Conservation (phyloP, 306 rosid species). For the Casuarina equisetifolia region DNA sequence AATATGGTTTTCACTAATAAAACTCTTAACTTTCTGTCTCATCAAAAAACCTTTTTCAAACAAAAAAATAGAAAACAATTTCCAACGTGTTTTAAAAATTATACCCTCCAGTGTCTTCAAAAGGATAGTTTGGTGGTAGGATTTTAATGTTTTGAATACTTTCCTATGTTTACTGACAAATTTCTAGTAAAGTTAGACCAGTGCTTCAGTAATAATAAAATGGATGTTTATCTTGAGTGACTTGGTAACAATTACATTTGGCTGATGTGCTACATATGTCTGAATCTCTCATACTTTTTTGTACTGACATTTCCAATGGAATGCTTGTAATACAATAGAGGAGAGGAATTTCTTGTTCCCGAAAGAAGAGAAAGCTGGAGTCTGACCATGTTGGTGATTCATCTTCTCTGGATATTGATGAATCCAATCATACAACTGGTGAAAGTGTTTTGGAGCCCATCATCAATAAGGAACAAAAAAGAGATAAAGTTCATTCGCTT, state of each 20-base stretch:
- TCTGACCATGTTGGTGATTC: constrained; percentile 23
- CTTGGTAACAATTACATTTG: neutral
- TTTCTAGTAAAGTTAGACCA: neutral
- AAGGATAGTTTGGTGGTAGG: neutral
- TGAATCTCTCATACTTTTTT: constrained; percentile 8
- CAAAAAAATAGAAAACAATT: too few relatives aligned
- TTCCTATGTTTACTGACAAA: neutral
- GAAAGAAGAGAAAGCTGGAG: constrained; percentile 58
- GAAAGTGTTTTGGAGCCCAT: constrained; percentile 21
- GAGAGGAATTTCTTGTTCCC: constrained; percentile 53
- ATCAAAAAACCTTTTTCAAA: too few relatives aligned
- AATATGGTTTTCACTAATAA: too few relatives aligned
- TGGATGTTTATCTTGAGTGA: neutral
- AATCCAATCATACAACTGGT: constrained; percentile 16
- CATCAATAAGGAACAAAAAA: constrained; percentile 32
- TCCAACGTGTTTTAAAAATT: too few relatives aligned
- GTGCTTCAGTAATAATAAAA: neutral
- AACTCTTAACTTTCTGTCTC: too few relatives aligned
- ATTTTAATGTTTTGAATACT: neutral
- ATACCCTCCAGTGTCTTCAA: neutral
- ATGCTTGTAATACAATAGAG: constrained; percentile 45
- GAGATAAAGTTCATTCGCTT: constrained; percentile 25
- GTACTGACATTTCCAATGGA: neutral
- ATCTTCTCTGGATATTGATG: constrained; percentile 20
- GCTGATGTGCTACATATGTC: constrained; percentile 12